Conservation (phyloP, 805 yeast species). For the Nakazawaea populi region DNA sequence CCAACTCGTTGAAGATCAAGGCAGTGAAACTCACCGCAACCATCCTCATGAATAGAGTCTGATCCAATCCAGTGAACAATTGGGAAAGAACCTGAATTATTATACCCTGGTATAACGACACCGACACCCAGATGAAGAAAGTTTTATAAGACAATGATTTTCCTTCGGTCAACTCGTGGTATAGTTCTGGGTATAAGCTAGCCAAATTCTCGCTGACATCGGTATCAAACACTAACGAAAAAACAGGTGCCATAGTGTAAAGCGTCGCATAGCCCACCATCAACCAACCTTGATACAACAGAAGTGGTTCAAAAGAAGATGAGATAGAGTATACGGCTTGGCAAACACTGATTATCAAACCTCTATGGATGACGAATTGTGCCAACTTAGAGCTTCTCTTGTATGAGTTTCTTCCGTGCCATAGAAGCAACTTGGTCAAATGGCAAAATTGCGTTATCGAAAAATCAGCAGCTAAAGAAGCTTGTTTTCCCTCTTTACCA, state of each 20-base stretch:
- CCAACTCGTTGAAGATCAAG: constrained; percentile 74
- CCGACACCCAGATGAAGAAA: constrained; percentile 85
- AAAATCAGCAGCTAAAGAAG: constrained; percentile 95
- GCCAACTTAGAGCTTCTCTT: constrained; percentile 93
- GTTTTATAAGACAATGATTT: constrained; percentile 80
- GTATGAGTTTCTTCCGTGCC: constrained; percentile 99
- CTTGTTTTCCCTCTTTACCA: constrained; percentile 98
- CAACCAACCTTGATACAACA: constrained; percentile 91
- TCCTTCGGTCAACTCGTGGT: constrained; percentile 87
- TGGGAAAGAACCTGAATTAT: constrained; percentile 83
- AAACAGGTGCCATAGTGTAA: constrained; percentile 98
- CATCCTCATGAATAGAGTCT: constrained; percentile 55
- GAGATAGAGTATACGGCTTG: constrained; percentile 90
- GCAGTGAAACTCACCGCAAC: constrained; percentile 85
- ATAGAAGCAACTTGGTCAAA: constrained; percentile 74
- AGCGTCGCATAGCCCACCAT: constrained; percentile 98
- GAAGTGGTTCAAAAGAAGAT: constrained; percentile 87
- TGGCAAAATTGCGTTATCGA: constrained; percentile 89
- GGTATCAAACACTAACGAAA: constrained; percentile 82
- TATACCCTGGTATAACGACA: constrained; percentile 87
- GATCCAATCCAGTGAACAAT: constrained; percentile 56
- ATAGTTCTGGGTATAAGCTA: constrained; percentile 87
- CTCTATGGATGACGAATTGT: constrained; percentile 95
- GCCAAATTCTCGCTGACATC: constrained; percentile 90
- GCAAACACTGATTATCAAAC: constrained; percentile 86